Base-by-base conservation (phyloP, 345 rosid genomes). In the Moringa oleifera region DNA sequence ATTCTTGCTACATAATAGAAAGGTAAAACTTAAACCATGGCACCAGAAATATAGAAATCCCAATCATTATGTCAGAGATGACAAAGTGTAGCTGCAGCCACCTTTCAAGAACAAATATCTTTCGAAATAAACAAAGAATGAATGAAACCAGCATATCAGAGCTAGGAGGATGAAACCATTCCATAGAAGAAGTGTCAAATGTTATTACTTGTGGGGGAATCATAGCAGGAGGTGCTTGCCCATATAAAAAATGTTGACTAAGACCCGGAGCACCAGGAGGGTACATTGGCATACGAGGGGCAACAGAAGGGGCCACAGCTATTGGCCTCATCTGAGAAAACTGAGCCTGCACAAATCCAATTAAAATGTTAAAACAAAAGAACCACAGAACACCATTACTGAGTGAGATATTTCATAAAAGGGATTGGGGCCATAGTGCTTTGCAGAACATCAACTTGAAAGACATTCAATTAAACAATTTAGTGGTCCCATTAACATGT, bases 241-340 rank as follows among this genome's bases (percentile, higher is more conserved):
- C 89, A 67, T 81, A 88, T 51, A 88, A 75, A 65, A 85, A 79
- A 33, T 88, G 95, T 50, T 81, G 94, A 62, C 94, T 90, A 57
- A 87, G 59, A 19, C 87, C 89, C 3, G 95, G 84, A 33, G 80
- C 80, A 23, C 85, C 84, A 58, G 86, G 80, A 25, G 95, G 86
- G 50, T 78, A 88, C 83, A 88, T 80, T 20, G 87, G 89, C 87
- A 88, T 77, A 18, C 83, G 85, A 47, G 85, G 89, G 55, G 74
- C 78, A 15, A 83, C 82, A 2, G 91, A 60, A 24, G 85, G 81
- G 46, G 82, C 68, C 78, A 88, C 77, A 53, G 82, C 77, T 24
- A 85, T 62, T 50, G 95, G 91, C 51, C 95, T 74, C 87, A 85
- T 72, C 52, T 85, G 91, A 18, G 89, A 83, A 77, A 88, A 88